phyloP scores from a whole-genome alignment of 306 rosid genomes.

The Cucumis sativus region DNA sequence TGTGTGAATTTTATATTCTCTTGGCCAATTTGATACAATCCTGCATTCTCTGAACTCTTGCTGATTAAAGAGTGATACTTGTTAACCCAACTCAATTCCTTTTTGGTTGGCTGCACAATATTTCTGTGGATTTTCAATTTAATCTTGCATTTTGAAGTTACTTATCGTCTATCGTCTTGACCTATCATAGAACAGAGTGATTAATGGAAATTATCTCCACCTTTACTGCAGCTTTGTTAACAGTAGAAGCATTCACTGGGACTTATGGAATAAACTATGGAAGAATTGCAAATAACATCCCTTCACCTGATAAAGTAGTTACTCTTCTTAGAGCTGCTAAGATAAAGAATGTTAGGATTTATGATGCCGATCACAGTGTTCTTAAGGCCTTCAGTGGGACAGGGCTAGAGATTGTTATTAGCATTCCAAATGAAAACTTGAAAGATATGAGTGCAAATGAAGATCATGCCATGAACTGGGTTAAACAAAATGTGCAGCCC shows the following conservation, averaged over 20 bases:
- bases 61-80: neutral
- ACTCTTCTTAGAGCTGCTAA: slow-evolving; percentile 77
- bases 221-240: slow-evolving; percentile 29
- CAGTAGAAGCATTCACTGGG: slow-evolving; percentile 71
- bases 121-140: neutral
- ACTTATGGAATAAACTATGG: slow-evolving; percentile 92
- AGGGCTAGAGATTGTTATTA: slow-evolving; percentile 83
- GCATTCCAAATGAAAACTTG: slow-evolving; percentile 50
- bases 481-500: slow-evolving; percentile 66
- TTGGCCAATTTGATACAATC: neutral
- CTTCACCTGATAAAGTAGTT: slow-evolving; percentile 79
- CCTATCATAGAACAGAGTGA: slow-evolving; percentile 6
- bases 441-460: slow-evolving; percentile 60
- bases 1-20: neutral
- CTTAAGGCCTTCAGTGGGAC: slow-evolving; percentile 76
- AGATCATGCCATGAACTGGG: slow-evolving; percentile 76
- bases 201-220: slow-evolving; percentile 12
- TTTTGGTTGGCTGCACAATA: neutral
- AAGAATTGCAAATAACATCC: slow-evolving; percentile 76
- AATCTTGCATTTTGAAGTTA: neutral
- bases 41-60: neutral
- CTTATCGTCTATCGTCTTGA: neutral
- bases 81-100: neutral
- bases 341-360: slow-evolving; percentile 74
- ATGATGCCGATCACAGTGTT: slow-evolving; percentile 79